A percentile compares a stretch with the other conserved stretches of the same genome.
Evolutionary conservation across 148 eudicot genomes (phyloP).

Genomic region (Chenopodium berlandieri): DNA sequence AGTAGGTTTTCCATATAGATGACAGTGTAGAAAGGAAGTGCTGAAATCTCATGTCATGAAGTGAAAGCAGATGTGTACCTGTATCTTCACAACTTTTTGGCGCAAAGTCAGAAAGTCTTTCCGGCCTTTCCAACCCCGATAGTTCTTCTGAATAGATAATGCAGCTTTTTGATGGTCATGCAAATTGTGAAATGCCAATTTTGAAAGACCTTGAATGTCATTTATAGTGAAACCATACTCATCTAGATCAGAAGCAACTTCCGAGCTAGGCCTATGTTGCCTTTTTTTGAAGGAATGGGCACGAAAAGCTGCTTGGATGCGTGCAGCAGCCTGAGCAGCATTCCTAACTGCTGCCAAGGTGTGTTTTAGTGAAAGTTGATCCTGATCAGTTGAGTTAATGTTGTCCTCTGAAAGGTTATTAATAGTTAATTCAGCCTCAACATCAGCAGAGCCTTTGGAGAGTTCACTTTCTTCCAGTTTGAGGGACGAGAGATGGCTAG

Average conservation of each 20-base stretch:
- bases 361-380: conserved; percentile 53
- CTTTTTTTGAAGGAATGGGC: conserved; percentile 87
- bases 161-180: conserved; percentile 71
- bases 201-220: conserved; percentile 62
- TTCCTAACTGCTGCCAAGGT: conserved; percentile 77
- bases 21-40: neutral
- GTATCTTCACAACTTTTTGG: conserved; percentile 93
- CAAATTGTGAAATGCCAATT: conserved; percentile 55
- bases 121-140: conserved; percentile 84
- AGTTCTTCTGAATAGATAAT: conserved; percentile 85
- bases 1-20: neutral
- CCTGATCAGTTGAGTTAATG: conserved; percentile 37
- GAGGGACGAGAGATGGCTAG: conserved; percentile 84
- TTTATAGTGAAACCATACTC: conserved; percentile 45
- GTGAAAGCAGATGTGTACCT: conserved; percentile 43
- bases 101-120: conserved; percentile 70
- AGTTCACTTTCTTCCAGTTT: conserved; percentile 64
- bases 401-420: conserved; percentile 41
- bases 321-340: conserved; percentile 86
- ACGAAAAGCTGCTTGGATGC: conserved; percentile 90
- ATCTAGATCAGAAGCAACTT: conserved; percentile 35
- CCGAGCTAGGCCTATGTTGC: conserved; percentile 37
- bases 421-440: conserved; percentile 70
- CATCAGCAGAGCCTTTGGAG: conserved; percentile 65
- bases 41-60: neutral